Evolutionary conservation across 192 early-diverging fungal species (phyloP).

Genomic region (Coemansia sp.): DNA sequence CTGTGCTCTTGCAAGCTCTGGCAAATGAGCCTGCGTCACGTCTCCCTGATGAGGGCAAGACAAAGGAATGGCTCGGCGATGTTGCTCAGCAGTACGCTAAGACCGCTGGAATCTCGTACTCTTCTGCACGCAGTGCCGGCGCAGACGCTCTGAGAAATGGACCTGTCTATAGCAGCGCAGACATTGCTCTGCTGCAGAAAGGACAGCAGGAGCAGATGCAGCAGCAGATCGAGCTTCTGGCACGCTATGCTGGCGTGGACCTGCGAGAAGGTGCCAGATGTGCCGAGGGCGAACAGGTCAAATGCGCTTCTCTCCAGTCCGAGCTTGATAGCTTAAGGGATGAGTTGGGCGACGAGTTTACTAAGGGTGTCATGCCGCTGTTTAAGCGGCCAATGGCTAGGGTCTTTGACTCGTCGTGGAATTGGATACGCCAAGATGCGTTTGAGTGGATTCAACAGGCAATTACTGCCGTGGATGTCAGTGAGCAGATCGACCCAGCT

Average conservation of each 20-base stretch:
- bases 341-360: slow-evolving; percentile 78
- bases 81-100: slow-evolving; percentile 82
- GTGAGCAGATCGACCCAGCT: too few species aligned
- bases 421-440: slow-evolving; percentile 70
- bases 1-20: slow-evolving; percentile 70
- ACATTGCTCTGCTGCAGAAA: slow-evolving; percentile 75
- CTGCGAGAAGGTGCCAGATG: slow-evolving; percentile 66
- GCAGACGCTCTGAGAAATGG: neutral
- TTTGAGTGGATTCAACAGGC: slow-evolving; percentile 64
- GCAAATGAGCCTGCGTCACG: slow-evolving; percentile 83
- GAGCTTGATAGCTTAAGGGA: slow-evolving; percentile 72
- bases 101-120: slow-evolving; percentile 68
- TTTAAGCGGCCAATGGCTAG: slow-evolving; percentile 83
- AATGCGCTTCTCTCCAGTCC: slow-evolving; percentile 60
- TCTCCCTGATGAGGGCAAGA: slow-evolving; percentile 48
- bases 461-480: slow-evolving; percentile 65
- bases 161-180: slow-evolving; percentile 85
- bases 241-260: slow-evolving; percentile 77
- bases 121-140: neutral
- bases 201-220: slow-evolving; percentile 70
- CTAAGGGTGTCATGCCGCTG: slow-evolving; percentile 74
- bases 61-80: slow-evolving; percentile 52
- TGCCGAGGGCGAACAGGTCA: slow-evolving; percentile 62
- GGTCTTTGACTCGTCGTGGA: slow-evolving; percentile 93
- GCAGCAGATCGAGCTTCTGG: slow-evolving; percentile 81